Conservation (phyloP, 2,329 filamentous ascomycete species). For the Hawksworthiomyces lignivorus region DNA sequence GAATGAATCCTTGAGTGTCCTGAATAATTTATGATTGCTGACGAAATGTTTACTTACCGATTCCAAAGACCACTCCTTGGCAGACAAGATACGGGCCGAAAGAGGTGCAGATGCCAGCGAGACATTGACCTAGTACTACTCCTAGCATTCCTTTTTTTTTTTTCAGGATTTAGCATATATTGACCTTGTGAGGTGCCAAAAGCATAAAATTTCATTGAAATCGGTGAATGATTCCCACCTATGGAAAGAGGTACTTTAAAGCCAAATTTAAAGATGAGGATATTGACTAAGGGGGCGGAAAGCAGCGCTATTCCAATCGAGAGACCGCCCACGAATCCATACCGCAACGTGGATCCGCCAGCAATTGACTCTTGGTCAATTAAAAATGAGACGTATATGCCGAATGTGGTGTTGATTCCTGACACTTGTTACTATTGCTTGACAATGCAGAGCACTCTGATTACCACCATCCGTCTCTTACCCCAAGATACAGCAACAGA, state of each 20-base stretch:
- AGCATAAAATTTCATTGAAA: too few species aligned
- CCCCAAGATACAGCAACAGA: conserved; percentile 3
- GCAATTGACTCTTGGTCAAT: conserved; percentile 4
- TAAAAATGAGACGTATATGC: conserved; percentile 8
- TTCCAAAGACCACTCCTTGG: conserved; percentile 7
- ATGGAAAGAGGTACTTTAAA: not conserved
- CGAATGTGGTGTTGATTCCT: conserved; percentile 8
- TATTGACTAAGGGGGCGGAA: not conserved
- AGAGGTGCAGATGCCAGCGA: conserved; percentile 1
- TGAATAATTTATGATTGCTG: too few species aligned
- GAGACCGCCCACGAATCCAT: conserved; percentile 9
- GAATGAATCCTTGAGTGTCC: not conserved
- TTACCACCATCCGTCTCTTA: too few species aligned
- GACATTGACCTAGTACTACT: conserved; percentile 8
- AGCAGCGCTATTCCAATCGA: conserved; percentile 5
- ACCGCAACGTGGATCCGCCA: conserved; percentile 5
- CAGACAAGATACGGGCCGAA: conserved; percentile 9
- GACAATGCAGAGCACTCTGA: too few species aligned
- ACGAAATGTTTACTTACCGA: not conserved
- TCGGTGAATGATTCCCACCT: not conserved
- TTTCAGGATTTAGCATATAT: too few species aligned
- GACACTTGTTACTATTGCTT: too few species aligned
- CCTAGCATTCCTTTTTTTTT: not conserved
- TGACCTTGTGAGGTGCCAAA: too few species aligned
- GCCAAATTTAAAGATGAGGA: not conserved